Conservation (phyloP, 495 filamentous ascomycete species). For the Aspergillus saccharolyticus region DNA sequence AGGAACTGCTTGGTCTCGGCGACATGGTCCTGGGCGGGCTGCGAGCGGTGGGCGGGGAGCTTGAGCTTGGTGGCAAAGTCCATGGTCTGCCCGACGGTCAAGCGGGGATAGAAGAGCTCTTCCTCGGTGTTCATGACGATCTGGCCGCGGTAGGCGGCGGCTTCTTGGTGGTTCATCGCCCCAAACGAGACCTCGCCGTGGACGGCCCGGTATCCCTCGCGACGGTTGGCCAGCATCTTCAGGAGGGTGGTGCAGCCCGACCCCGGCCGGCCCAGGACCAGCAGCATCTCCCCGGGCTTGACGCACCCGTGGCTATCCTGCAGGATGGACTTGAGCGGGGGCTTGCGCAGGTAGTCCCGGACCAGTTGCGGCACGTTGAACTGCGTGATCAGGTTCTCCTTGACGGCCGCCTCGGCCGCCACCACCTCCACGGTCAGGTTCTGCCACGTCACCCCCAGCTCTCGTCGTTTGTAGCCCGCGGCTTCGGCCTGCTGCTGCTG, state of each 20-base stretch:
- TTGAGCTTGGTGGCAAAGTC: constrained; percentile 53
- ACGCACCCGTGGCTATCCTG: constrained; percentile 29
- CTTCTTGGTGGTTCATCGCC: constrained; percentile 47
- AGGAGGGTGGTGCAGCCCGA: constrained; percentile 36
- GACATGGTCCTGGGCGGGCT: constrained; percentile 40
- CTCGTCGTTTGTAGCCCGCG: constrained; percentile 16
- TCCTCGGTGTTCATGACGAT: constrained; percentile 61
- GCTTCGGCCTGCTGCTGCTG: constrained; percentile 11
- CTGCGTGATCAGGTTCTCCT: constrained; percentile 20
- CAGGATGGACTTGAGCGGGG: constrained; percentile 13
- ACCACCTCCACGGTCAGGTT: constrained; percentile 19
- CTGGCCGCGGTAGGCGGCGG: constrained; percentile 55
- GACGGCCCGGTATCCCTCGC: constrained; percentile 50
- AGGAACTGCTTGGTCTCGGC: constrained; percentile 59
- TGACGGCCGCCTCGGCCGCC: constrained; percentile 17
- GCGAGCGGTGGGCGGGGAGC: constrained; percentile 30
- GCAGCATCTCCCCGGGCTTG: constrained; percentile 37
- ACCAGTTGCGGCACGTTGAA: constrained; percentile 13
- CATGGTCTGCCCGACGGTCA: constrained; percentile 63
- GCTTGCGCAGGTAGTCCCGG: constrained; percentile 9
- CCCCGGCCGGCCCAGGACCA: constrained; percentile 32
- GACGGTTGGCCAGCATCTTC: constrained; percentile 56
- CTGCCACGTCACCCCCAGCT: constrained; percentile 20
- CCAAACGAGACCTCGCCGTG: constrained; percentile 55
- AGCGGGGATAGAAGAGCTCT: constrained; percentile 56